These are phyloP conservation scores for Schoenoplectus triqueter DNA, from an alignment of 202 grass and related monocot species.

Conservation along the genomic window DNA sequence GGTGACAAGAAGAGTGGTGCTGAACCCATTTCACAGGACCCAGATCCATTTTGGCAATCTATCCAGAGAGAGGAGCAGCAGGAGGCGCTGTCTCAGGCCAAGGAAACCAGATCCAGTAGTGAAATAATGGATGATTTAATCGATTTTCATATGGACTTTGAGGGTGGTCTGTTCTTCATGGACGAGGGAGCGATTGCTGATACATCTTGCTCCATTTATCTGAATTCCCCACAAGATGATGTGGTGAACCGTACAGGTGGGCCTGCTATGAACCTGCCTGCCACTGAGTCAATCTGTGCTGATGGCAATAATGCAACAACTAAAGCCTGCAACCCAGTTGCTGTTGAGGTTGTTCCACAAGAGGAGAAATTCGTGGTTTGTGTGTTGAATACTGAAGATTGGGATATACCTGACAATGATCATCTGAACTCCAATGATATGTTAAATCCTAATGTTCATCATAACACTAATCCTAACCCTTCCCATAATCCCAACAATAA, in stretches of 20 bases:
- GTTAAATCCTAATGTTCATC: slow-evolving; percentile 19
- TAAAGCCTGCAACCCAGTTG: slow-evolving; percentile 13
- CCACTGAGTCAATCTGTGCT: slow-evolving; percentile 49
- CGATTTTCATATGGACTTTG: slow-evolving; percentile 54
- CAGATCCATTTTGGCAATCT: slow-evolving; percentile 36
- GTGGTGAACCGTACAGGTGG: slow-evolving; percentile 25
- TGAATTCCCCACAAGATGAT: slow-evolving; percentile 73
- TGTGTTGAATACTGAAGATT: slow-evolving; percentile 75
- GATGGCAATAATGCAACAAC: slow-evolving; percentile 39
- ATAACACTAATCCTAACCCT: slow-evolving; percentile 20
- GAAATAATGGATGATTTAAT: slow-evolving; percentile 76
- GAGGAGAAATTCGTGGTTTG: slow-evolving; percentile 45
- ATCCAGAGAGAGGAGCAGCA: slow-evolving; percentile 48
- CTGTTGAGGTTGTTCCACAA: slow-evolving; percentile 1
- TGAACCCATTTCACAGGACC: slow-evolving; percentile 24
- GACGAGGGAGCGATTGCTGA: slow-evolving; percentile 43
- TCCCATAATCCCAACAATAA: slow-evolving; percentile 22
- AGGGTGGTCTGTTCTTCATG: slow-evolving; percentile 67
- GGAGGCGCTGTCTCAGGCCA: slow-evolving; percentile 42
- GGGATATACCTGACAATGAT: slow-evolving; percentile 87
- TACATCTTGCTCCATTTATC: slow-evolving; percentile 48
- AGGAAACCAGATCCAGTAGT: slow-evolving; percentile 50
- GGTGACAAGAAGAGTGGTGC: neutral
- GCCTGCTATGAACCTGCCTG: slow-evolving; percentile 27
- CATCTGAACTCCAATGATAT: slow-evolving; percentile 44